Base-by-base conservation (phyloP, 495 filamentous ascomycete species). In the Penicillium riverlandense region DNA sequence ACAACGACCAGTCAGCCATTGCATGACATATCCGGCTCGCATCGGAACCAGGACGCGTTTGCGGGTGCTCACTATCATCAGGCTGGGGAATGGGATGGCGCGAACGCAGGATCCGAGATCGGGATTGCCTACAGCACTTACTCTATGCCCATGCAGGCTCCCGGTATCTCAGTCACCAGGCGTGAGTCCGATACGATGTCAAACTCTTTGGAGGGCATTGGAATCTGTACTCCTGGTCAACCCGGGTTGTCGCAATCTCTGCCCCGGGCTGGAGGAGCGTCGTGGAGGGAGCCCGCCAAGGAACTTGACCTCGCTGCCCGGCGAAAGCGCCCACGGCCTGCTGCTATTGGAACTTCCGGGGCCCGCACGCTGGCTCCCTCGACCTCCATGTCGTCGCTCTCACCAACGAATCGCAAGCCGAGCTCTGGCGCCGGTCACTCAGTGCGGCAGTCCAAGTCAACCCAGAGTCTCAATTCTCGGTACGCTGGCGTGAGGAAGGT, bases 361-460 rank as follows among this genome's bases (percentile, higher is more conserved):
- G 63, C 55, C 54, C 61, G 45, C 22, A 65, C 64, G 34, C 64
- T 70, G 39, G 57, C 58, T 11, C 64, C 61, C 7, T 63, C 72
- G 2, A 53, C 65, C 13, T 64, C 71, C 14, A 65, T 71, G 57
- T 76, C 71, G 12, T 49, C 64, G 8, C 55, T 67, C 29, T 57
- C 65, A 6, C 63, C 69, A 6, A 67, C 63, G 9, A 60, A 59
- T 39, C 57, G 68, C 38, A 47, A 66, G 28, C 53, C 65, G 1
- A 59, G 52, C 48, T 66, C 63, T 38, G 62, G 69, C 38, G 38
- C 61, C 9, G 50, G 57, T 16, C 60, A 66, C 52, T 54, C 62
- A 10, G 60, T 78, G 49, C 69, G 72, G 41, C 75, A 77, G n/a
- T 71, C 75, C 31, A 76, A 76, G 51, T 79, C 76, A 11, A 65